These are phyloP conservation scores for Neurospora africana DNA, from an alignment of 495 filamentous ascomycete genomes.

Conservation along the genomic window DNA sequence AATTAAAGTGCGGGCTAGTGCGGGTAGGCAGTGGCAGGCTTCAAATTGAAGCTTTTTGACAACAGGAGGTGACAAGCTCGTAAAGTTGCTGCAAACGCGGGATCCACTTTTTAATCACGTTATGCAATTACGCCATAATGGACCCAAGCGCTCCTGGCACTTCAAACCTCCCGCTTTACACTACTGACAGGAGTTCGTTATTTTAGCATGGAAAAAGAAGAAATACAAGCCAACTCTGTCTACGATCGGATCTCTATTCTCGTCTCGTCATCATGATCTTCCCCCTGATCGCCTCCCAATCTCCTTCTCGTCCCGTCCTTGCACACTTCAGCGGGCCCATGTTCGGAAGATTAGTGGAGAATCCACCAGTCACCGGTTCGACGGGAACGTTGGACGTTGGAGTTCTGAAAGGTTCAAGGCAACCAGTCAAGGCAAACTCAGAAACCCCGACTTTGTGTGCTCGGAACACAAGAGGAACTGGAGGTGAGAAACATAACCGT, in stretches of 20 bases:
- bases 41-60: background rate
- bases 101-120: background rate
- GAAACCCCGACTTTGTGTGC: background rate
- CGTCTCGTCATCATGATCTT: background rate
- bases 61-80: background rate
- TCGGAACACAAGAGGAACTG: background rate
- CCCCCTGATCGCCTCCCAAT: background rate
- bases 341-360: background rate
- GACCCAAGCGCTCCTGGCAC: too few relatives aligned
- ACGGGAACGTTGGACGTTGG: background rate
- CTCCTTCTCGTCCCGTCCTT: background rate
- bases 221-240: background rate
- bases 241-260: background rate
- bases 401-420: background rate
- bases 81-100: constrained; percentile 1
- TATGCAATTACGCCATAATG: constrained; percentile 1
- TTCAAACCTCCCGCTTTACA: too few relatives aligned
- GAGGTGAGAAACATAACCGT: background rate
- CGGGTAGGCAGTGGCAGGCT: background rate
- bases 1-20: background rate
- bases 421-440: background rate
- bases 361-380: background rate
- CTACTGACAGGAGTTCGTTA: background rate
- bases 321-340: background rate
- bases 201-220: background rate